Evolutionary conservation across 2,329 filamentous ascomycete genomes (phyloP).

Genomic region (Diaporthe australafricana): DNA sequence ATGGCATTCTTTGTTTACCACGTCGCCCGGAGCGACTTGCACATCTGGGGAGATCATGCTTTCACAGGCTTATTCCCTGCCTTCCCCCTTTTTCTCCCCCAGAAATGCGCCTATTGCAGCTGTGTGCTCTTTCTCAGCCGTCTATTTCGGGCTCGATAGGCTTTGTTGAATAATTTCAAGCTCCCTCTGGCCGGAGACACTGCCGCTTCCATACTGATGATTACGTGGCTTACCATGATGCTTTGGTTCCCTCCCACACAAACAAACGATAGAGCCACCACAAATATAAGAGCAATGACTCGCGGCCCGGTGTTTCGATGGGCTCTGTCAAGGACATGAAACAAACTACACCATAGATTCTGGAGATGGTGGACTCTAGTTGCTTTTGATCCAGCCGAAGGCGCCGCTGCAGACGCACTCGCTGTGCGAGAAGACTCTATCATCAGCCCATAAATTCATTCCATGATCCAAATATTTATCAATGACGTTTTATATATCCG

Average conservation of each 20-base stretch:
- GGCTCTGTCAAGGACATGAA: conserved; percentile 17
- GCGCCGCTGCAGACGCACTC: not conserved
- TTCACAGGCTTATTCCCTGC: not conserved
- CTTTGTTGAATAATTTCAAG: not conserved
- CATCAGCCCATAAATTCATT: not conserved
- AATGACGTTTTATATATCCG: not conserved
- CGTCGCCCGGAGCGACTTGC: not conserved
- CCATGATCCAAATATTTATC: not conserved
- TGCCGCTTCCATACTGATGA: not conserved
- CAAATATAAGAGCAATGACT: conserved; percentile 10
- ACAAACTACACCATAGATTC: conserved; percentile 1
- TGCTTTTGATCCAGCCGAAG: not conserved
- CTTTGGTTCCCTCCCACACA: not conserved
- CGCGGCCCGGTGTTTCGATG: not conserved
- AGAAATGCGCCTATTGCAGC: too few species aligned
- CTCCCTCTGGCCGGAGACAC: too few species aligned
- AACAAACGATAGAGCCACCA: not conserved
- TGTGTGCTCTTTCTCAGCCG: not conserved
- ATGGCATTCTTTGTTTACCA: conserved; percentile 5
- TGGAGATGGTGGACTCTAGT: conserved; percentile 16
- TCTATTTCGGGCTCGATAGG: not conserved
- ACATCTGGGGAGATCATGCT: not conserved
- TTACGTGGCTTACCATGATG: not conserved
- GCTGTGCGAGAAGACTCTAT: not conserved
- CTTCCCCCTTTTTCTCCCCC: not conserved